A percentile compares a stretch with the other conserved stretches of the same genome.
These are phyloP conservation scores for Dacryopinax primogenitus DNA, from an alignment of 768 basidiomycete genomes.

Conservation along the genomic window DNA sequence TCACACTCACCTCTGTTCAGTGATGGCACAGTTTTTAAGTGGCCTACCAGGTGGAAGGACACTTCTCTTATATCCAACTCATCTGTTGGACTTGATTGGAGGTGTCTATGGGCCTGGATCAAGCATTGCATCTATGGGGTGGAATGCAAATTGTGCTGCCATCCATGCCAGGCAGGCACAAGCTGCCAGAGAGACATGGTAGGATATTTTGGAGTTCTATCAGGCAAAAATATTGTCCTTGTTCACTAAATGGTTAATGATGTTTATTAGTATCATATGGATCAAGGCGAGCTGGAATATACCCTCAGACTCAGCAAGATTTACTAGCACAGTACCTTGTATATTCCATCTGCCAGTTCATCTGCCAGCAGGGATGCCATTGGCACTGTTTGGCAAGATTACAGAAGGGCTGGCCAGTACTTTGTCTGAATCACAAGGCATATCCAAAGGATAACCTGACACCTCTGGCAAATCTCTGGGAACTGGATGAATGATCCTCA, in stretches of 20 bases:
- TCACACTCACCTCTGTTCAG: constrained; percentile 25
- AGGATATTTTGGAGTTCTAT: constrained; percentile 85
- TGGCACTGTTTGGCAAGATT: constrained; percentile 73
- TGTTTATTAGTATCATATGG: constrained; percentile 92
- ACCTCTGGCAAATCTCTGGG: constrained; percentile 26
- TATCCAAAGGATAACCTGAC: constrained; percentile 58
- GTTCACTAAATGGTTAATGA: constrained; percentile 13
- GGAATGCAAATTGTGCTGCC: constrained; percentile 55
- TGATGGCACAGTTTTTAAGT: constrained; percentile 63
- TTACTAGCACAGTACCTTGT: constrained; percentile 91
- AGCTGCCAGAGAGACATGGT: constrained; percentile 86
- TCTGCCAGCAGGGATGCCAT: constrained; percentile 85
- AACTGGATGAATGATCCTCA: constrained; percentile 43
- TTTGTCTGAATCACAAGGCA: constrained; percentile 72
- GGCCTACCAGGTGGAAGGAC: constrained; percentile 88
- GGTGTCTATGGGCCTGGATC: constrained; percentile 94
- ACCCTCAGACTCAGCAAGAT: constrained; percentile 90
- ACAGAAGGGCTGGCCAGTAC: constrained; percentile 60
- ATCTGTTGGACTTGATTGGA: constrained; percentile 78
- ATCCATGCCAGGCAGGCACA: constrained; percentile 73
- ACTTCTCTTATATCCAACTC: constrained; percentile 64
- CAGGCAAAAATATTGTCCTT: constrained; percentile 34
- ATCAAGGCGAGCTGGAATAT: constrained; percentile 77
- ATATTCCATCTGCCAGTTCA: constrained; percentile 62
- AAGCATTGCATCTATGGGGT: constrained; percentile 78